These are phyloP conservation scores for Prototheca cutis DNA, from an alignment of 163 green algal species.

Conservation along the genomic window DNA sequence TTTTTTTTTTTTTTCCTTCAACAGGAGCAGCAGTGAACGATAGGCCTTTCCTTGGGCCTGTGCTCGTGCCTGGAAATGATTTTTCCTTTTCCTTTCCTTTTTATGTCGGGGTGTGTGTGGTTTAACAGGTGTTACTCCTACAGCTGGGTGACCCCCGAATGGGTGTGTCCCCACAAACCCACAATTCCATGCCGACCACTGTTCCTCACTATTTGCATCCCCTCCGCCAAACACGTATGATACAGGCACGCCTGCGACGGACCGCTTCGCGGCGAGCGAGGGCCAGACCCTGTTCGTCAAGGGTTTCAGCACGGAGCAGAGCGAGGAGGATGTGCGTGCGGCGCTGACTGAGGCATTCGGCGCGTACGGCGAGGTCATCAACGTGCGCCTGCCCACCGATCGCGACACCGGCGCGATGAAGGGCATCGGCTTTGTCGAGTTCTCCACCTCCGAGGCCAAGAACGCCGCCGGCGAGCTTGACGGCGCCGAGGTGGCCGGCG, in stretches of 20 bases:
- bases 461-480: constrained; percentile 59
- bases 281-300: constrained; percentile 85
- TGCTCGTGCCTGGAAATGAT: too few relatives aligned
- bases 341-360: constrained; percentile 60
- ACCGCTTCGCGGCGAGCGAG: constrained; percentile 29
- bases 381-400: constrained; percentile 60
- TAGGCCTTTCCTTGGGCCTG: too few relatives aligned
- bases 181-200: too few relatives aligned
- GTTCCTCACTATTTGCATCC: too few relatives aligned
- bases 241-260: constrained; percentile 1
- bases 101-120: too few relatives aligned
- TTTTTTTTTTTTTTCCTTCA: background rate
- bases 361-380: constrained; percentile 61
- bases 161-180: too few relatives aligned
- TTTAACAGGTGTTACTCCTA: background rate
- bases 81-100: too few relatives aligned
- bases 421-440: constrained; percentile 84
- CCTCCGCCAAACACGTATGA: too few relatives aligned
- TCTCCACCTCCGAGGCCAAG: constrained; percentile 62
- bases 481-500: constrained; percentile 62
- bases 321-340: constrained; percentile 58
- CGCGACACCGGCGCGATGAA: constrained; percentile 64
- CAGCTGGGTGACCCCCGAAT: too few relatives aligned
- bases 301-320: constrained; percentile 72
- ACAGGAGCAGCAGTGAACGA: too few relatives aligned